Evolutionary conservation across 441 rosid species (phyloP).

Genomic region (Gossypium trilobum): DNA sequence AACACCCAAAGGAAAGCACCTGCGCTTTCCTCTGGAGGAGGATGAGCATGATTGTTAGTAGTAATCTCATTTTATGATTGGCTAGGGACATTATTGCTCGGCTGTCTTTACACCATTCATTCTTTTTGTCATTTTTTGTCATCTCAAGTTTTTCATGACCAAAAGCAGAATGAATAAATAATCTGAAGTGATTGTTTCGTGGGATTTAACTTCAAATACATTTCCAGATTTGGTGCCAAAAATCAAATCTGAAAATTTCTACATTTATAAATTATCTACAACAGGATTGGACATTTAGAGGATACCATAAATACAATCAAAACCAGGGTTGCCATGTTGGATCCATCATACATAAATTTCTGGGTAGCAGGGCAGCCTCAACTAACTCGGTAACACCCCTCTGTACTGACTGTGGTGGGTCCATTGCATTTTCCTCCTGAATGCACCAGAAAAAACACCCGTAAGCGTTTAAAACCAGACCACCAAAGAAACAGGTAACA

Average conservation of each 20-base stretch:
- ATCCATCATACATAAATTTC: conserved; percentile 95
- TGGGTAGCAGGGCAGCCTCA: conserved; percentile 76
- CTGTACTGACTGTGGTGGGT: conserved; percentile 88
- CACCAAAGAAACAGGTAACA: not conserved
- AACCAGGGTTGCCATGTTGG: conserved; percentile 99
- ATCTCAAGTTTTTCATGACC: too few relatives aligned
- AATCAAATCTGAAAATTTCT: not conserved
- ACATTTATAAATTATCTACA: not conserved
- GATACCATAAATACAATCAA: conserved; percentile 21
- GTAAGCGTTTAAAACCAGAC: not conserved
- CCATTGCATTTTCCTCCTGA: conserved; percentile 74
- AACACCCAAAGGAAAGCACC: conserved; percentile 59
- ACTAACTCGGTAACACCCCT: conserved; percentile 78
- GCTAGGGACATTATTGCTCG: not conserved
- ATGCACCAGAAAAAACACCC: not conserved
- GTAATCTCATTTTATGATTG: not conserved
- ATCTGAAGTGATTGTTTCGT: too few relatives aligned
- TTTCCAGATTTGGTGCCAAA: not conserved
- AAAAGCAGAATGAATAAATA: too few relatives aligned
- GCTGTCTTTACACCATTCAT: conserved; percentile 5
- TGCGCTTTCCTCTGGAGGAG: conserved; percentile 35
- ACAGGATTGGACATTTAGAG: not conserved
- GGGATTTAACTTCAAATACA: not conserved
- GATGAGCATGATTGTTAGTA: conserved; percentile 3
- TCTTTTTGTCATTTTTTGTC: too few relatives aligned